A percentile compares a stretch with the other conserved stretches of the same genome.
phyloP scores from a whole-genome alignment of 2,329 filamentous ascomycete genomes.

The Aspergillus sp. region DNA sequence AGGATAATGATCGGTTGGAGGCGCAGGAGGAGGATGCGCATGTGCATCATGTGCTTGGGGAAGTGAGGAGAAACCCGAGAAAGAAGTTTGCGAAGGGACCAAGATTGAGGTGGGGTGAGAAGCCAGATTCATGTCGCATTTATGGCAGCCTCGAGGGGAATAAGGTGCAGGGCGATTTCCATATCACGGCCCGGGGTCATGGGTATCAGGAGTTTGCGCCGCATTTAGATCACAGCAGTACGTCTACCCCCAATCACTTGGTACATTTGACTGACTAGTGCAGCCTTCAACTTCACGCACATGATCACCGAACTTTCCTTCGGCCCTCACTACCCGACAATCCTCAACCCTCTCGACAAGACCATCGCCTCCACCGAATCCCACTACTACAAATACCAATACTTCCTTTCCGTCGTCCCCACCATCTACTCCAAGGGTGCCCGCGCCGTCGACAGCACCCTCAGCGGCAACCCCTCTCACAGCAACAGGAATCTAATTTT shows the following conservation, averaged over 20 bases:
- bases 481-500: conserved; percentile 57
- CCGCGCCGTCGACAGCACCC: conserved; percentile 37
- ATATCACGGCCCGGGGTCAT: conserved; percentile 90
- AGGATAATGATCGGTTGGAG: conserved; percentile 49
- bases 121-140: conserved; percentile 73
- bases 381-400: conserved; percentile 95
- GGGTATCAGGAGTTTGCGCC: conserved; percentile 77
- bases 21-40: conserved; percentile 65
- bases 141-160: conserved; percentile 88
- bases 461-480: conserved; percentile 26
- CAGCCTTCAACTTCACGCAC: conserved; percentile 96
- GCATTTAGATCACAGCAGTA: conserved; percentile 77
- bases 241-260: conserved; percentile 22
- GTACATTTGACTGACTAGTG: conserved; percentile 2
- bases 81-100: conserved; percentile 68
- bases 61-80: conserved; percentile 60
- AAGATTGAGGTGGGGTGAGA: conserved; percentile 48
- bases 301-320: conserved; percentile 94
- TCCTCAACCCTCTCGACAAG: conserved; percentile 88
- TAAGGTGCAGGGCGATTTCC: conserved; percentile 96
- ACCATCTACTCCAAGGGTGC: conserved; percentile 72
- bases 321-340: conserved; percentile 89
- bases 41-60: conserved; percentile 80
- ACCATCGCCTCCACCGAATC: conserved; percentile 68
- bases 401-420: conserved; percentile 91